Evolutionary conservation across 1,139 yeast species (phyloP).

Genomic region (Hansenula lynferdii): DNA sequence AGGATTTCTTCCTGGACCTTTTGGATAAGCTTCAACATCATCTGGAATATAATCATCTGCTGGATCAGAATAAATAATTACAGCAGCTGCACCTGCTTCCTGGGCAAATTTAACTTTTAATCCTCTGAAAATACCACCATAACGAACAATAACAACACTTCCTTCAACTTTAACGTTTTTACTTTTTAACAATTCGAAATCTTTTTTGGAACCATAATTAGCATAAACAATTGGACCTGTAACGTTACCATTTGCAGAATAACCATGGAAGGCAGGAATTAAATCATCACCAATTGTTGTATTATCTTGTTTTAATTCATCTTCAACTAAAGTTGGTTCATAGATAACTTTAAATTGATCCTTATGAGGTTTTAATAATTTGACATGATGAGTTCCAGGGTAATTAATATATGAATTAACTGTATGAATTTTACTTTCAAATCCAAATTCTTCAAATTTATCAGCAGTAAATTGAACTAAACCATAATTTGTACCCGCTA

Average conservation of each 20-base stretch:
- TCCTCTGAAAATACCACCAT: constrained; percentile 60
- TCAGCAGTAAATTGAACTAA: constrained; percentile 62
- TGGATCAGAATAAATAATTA: constrained; percentile 61
- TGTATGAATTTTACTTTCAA: constrained; percentile 45
- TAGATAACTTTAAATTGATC: constrained; percentile 35
- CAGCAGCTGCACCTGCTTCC: constrained; percentile 57
- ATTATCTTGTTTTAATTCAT: constrained; percentile 63
- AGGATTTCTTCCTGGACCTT: constrained; percentile 68
- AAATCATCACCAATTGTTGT: constrained; percentile 49
- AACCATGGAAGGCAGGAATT: constrained; percentile 65
- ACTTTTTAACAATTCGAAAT: constrained; percentile 41
- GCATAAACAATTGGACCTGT: constrained; percentile 56
- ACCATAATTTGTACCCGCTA: constrained; percentile 65
- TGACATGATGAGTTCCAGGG: constrained; percentile 51
- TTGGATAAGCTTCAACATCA: constrained; percentile 55
- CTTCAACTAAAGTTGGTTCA: constrained; percentile 67
- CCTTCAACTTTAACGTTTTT: constrained; percentile 44
- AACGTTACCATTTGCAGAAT: constrained; percentile 64
- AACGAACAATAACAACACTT: constrained; percentile 54
- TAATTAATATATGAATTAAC: constrained; percentile 59
- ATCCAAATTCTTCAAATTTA: constrained; percentile 60
- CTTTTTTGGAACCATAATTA: constrained; percentile 55
- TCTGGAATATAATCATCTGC: constrained; percentile 53
- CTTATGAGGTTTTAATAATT: constrained; percentile 29
- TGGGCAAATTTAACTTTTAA: constrained; percentile 66